These are phyloP conservation scores for Trichoderma hamatum DNA, from an alignment of 2,329 filamentous ascomycete species.

Conservation along the genomic window DNA sequence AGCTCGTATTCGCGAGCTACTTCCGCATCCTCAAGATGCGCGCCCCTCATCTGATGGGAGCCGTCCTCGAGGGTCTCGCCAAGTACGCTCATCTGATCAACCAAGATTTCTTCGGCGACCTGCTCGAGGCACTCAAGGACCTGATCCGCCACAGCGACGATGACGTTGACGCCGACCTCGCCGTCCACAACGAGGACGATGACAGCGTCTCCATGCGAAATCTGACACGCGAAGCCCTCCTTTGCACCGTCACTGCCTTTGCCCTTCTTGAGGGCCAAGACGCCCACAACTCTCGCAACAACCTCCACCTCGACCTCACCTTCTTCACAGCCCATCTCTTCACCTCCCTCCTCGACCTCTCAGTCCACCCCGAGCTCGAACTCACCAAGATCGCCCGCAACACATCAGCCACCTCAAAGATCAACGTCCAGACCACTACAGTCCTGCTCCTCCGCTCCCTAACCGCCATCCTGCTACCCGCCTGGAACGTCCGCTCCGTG, in stretches of 20 bases:
- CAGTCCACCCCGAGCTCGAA: constrained; percentile 84
- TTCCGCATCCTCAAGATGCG: constrained; percentile 90
- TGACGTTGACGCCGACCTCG: constrained; percentile 45
- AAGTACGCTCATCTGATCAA: constrained; percentile 97
- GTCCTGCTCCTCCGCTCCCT: constrained; percentile 88
- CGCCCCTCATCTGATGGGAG: constrained; percentile 86
- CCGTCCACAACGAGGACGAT: constrained; percentile 43
- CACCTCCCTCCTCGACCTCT: constrained; percentile 76
- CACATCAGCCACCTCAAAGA: constrained; percentile 57
- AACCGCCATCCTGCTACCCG: constrained; percentile 76
- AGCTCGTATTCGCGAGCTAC: constrained; percentile 92
- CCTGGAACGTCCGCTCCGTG: constrained; percentile 70
- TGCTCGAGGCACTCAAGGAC: constrained; percentile 92
- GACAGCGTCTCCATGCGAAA: constrained; percentile 57
- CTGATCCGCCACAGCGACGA: constrained; percentile 77
- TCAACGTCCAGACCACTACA: constrained; percentile 94
- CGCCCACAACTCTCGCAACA: constrained; percentile 77
- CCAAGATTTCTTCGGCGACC: constrained; percentile 96
- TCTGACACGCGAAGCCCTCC: constrained; percentile 80
- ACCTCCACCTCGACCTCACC: constrained; percentile 85
- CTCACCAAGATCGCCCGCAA: constrained; percentile 57
- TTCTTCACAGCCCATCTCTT: constrained; percentile 97
- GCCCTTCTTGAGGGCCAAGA: constrained; percentile 96
- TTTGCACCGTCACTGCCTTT: constrained; percentile 95
- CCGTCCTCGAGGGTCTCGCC: constrained; percentile 89